Evolutionary conservation across 495 filamentous ascomycete genomes (phyloP).

Genomic region (Talaromyces trachyspermus): DNA sequence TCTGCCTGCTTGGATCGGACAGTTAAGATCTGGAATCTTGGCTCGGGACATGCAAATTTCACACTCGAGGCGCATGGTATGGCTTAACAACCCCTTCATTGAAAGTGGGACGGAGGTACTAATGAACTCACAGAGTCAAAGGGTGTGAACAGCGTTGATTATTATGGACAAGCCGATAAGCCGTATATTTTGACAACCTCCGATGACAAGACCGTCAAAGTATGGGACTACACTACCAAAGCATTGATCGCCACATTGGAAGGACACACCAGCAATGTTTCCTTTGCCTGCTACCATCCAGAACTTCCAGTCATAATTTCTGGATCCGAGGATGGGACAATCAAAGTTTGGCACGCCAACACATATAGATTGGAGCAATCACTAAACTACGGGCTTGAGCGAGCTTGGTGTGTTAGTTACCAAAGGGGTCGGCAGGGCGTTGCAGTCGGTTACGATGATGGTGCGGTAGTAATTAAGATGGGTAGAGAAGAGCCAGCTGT

Average conservation of each 20-base stretch:
- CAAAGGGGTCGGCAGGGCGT: slow-evolving; percentile 90
- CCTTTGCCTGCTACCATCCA: slow-evolving; percentile 95
- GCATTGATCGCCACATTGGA: slow-evolving; percentile 93
- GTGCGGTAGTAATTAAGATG: slow-evolving; percentile 95
- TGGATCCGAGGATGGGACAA: slow-evolving; percentile 95
- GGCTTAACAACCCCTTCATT: not conserved
- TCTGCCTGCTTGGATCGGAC: slow-evolving; percentile 94
- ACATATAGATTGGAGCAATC: slow-evolving; percentile 95
- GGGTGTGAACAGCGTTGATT: slow-evolving; percentile 96
- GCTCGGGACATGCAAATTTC: slow-evolving; percentile 83
- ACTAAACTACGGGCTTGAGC: slow-evolving; percentile 87
- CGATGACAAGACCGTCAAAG: slow-evolving; percentile 87
- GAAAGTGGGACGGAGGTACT: not conserved
- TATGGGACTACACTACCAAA: slow-evolving; percentile 99
- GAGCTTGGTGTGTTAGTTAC: slow-evolving; percentile 95
- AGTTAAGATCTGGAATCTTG: slow-evolving; percentile 97
- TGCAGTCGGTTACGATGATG: slow-evolving; percentile 95
- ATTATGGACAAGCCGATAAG: slow-evolving; percentile 94
- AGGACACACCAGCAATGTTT: slow-evolving; percentile 98
- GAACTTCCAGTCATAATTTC: slow-evolving; percentile 97
- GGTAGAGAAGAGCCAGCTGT: slow-evolving; percentile 95
- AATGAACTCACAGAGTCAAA: slow-evolving; percentile 61
- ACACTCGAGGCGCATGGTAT: slow-evolving; percentile 78
- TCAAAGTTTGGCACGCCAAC: slow-evolving; percentile 98
- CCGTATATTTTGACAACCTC: slow-evolving; percentile 95